Evolutionary conservation across 2,329 filamentous ascomycete genomes (phyloP).

Genomic region (Microdochium nivale): DNA sequence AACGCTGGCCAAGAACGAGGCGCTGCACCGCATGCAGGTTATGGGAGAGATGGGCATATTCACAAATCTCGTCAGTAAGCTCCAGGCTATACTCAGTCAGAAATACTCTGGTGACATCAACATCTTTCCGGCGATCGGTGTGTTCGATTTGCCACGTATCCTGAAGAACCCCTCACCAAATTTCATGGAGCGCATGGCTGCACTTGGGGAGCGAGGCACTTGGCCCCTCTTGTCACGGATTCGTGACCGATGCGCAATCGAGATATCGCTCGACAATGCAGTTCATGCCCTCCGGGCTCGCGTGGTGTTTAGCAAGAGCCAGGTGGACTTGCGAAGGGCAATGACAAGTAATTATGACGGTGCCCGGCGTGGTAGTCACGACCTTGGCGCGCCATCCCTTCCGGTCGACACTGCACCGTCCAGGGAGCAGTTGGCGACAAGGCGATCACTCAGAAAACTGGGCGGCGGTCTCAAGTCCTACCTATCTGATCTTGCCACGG

Average conservation of each 20-base stretch:
- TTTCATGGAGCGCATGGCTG: constrained; percentile 74
- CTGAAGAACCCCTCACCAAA: constrained; percentile 77
- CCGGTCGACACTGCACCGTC: constrained; percentile 10
- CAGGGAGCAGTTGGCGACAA: constrained; percentile 22
- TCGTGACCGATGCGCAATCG: constrained; percentile 79
- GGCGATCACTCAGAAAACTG: constrained; percentile 41
- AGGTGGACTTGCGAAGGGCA: constrained; percentile 48
- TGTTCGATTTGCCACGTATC: constrained; percentile 66
- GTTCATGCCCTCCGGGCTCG: constrained; percentile 60
- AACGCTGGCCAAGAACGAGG: constrained; percentile 68
- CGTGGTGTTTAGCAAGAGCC: constrained; percentile 60
- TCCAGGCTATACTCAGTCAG: constrained; percentile 74
- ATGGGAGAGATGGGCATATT: constrained; percentile 74
- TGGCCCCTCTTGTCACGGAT: constrained; percentile 87
- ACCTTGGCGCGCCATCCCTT: constrained; percentile 6
- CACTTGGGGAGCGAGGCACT: constrained; percentile 75
- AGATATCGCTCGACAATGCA: constrained; percentile 71
- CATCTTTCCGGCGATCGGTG: constrained; percentile 72
- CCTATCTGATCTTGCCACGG: constrained; percentile 23
- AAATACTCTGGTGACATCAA: constrained; percentile 94
- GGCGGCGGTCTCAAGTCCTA: constrained; percentile 27
- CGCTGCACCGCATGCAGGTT: constrained; percentile 71
- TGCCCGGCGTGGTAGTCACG: constrained; percentile 9
- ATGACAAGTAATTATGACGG: constrained; percentile 21
- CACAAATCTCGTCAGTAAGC: constrained; percentile 70